Base-by-base conservation (phyloP, 805 yeast species). In the Nakazawaea ernobii region DNA sequence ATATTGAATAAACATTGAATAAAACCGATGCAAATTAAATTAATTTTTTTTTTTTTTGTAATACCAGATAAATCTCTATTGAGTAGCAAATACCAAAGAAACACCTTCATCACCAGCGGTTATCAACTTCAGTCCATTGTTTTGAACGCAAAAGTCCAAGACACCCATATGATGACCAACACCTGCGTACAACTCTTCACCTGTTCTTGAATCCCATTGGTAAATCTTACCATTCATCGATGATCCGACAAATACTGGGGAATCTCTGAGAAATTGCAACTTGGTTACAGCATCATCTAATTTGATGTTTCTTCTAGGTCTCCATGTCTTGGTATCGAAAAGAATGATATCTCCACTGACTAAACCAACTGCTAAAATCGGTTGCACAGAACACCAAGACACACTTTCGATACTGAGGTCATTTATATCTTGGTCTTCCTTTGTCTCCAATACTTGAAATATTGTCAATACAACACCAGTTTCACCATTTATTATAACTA, bases 31-130 rank as follows among this genome's bases (percentile, higher is more conserved):
- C 24, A 20, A 20, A n/a, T n/a, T n/a, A n/a, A 20, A 20, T 20
- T 20, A 20, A 20, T 20, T 3, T 3, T 20, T 20, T 20, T 20
- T 45, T 27, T 48, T 48, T 8, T 46, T 5, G 52, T 29, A 11
- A 35, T 3, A 9, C 24, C 6, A 11, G 4, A 11, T 14, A 17
- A 20, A 5, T 32, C 24, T 29, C 29, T 42, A 46, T 41, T 53
- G 59, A 20, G 62, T 32, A 20, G 73, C 71, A 56, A 81, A 90
- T 9, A 92, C 78, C 53, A 92, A 70, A 10, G 95, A 80, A 30
- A 94, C 97, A 55, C 96, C 96, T 65, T 94, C 99, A 63, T 94
- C 99, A 53, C 97, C 97, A 11, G 97, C 99, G 17, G 97, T 88
- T 33, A 90, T 75, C 39, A 94, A 59, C 61, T 83, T 82, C 44